Evolutionary conservation across 108 stramenopile species (phyloP).

Genomic region (Epithemia pelagica): DNA sequence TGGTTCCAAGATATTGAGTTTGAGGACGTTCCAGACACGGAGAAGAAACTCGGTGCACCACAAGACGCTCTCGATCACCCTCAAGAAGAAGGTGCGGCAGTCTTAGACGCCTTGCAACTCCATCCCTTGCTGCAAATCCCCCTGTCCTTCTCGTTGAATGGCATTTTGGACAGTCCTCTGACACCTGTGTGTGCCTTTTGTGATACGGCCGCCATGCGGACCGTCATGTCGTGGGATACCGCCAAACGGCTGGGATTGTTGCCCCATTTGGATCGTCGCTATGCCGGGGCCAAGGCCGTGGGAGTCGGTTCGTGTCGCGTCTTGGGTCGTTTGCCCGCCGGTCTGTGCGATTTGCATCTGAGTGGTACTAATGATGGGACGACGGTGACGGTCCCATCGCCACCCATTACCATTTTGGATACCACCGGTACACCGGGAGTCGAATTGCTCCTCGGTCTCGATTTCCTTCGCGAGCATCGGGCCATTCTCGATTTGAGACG

Average conservation of each 20-base stretch:
- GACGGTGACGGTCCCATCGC: conserved; percentile 5
- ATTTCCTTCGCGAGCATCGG: conserved; percentile 18
- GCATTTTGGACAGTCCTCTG: background rate
- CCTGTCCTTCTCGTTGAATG: background rate
- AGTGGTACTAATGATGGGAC: no score
- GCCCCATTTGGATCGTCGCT: conserved; percentile 54
- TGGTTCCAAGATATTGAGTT: conserved; percentile 2
- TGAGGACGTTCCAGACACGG: background rate
- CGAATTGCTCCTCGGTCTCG: conserved; percentile 31
- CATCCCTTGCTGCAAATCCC: conserved; percentile 12
- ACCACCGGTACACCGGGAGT: conserved; percentile 38
- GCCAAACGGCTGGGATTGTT: conserved; percentile 37
- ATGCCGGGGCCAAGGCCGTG: conserved; percentile 44
- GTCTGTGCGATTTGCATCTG: conserved; percentile 34
- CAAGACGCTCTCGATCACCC: background rate
- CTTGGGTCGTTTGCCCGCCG: conserved; percentile 49
- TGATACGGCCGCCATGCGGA: conserved; percentile 63
- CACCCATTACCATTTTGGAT: conserved; percentile 46
- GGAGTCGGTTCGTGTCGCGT: conserved; percentile 53
- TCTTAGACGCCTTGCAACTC: background rate
- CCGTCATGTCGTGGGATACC: conserved; percentile 45
- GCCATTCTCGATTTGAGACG: conserved; percentile 12
- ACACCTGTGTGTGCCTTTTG: conserved; percentile 43
- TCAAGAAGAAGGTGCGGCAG: background rate
- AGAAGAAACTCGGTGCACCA: background rate